Base-by-base conservation (phyloP, 2,329 filamentous ascomycete genomes). In the Ramularia endophylla region DNA sequence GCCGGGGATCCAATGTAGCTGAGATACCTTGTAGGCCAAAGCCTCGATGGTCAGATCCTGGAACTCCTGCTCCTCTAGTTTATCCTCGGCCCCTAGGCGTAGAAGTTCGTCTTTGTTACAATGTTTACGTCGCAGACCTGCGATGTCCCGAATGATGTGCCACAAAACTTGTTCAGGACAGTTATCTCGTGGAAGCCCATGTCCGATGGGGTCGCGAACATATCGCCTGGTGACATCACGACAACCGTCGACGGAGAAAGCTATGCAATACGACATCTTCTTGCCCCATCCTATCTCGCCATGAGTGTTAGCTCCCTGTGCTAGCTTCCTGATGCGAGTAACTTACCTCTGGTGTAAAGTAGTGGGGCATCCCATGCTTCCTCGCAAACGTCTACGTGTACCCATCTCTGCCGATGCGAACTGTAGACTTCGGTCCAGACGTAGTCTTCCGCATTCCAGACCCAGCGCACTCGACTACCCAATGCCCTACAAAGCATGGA, bases 371-470 rank as follows among this genome's bases (percentile, higher is more conserved):
- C 92, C 88, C 89, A 97, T 1, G 86, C 81, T 60, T 90, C 90
- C 62, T 97, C 92, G 59, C 89, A 95, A 25, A 83, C 82, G 63
- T 98, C 92, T 29, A 95, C 88, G 54, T 97, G 90, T 12, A 97
- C 76, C 92, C 92, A 98, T 62, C 88, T 80, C 63, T 85, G 82
- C 59, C 90, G 84, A 66, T 95, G 88, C 48, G 90, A 85, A 2
- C 89, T 95, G 69, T 95, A 98, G 9, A 97, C 84, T 58, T 97
- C 92, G 1, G 89, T 95, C 92, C 92, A 98, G 18, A 95, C 87
- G 59, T 95, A 87, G 63, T 97, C 92, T 65, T 97, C 92, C 19
- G 85, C 83, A 55, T 97, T 97, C 92, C 92, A 98, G 8, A 98
- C 85, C 92, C 92, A 97, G 57, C 92, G 80, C 16, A 95, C 88